Percentiles rank a stretch among this genome's conserved stretches.
phyloP scores from a whole-genome alignment of 2,329 filamentous ascomycete species.

The Aspergillus pseudoglaucus region DNA sequence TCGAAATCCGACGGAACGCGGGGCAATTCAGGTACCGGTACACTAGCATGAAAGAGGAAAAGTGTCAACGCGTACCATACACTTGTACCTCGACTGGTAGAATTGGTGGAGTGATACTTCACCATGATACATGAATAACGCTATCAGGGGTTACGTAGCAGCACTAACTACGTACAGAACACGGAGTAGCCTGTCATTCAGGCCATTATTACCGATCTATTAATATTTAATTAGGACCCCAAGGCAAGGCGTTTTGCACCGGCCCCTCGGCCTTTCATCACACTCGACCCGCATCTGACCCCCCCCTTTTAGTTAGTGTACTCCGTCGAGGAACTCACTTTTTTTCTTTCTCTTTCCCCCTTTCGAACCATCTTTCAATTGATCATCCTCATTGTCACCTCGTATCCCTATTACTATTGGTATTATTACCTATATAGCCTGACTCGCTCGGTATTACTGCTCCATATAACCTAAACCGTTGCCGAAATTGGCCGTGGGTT shows the following conservation, averaged over 20 bases:
- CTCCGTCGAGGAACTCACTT: slow-evolving; percentile 7
- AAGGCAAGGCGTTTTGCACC: slow-evolving; percentile 4
- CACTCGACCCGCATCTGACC: slow-evolving; percentile 15
- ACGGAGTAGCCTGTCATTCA: neutral
- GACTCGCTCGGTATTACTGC: slow-evolving; percentile 4
- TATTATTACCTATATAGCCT: slow-evolving; percentile 3
- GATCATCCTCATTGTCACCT: slow-evolving; percentile 8
- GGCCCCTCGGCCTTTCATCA: slow-evolving; percentile 1
- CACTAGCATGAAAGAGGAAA: slow-evolving; percentile 18
- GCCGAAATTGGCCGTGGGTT: no score
- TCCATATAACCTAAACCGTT: slow-evolving; percentile 4
- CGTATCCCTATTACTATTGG: neutral
- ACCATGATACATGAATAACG: neutral
- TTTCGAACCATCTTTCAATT: slow-evolving; percentile 18
- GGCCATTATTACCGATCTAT: neutral
- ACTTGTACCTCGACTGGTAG: neutral
- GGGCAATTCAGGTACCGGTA: slow-evolving; percentile 7
- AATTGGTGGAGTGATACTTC: neutral
- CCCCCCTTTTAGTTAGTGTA: slow-evolving; percentile 14
- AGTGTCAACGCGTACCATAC: slow-evolving; percentile 5
- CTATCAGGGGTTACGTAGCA: no score
- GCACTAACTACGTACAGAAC: neutral
- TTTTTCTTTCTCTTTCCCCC: slow-evolving; percentile 6
- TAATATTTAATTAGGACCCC: slow-evolving; percentile 1
- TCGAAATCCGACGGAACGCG: slow-evolving; percentile 12